phyloP scores from a whole-genome alignment of 2,329 filamentous ascomycete genomes.

The Cryphonectria naterciae region DNA sequence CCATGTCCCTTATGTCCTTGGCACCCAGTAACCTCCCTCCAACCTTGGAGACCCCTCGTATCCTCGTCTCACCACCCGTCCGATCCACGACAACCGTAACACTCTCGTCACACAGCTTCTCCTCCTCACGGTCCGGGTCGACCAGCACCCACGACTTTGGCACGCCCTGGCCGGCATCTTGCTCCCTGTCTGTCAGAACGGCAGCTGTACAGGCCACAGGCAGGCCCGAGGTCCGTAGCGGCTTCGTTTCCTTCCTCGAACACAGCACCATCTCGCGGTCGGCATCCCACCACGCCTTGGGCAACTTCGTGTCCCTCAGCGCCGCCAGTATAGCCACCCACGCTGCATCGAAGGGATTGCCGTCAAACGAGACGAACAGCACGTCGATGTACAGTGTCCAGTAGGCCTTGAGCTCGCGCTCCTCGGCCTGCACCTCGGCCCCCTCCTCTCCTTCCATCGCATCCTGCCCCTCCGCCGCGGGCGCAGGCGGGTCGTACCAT shows the following conservation, averaged over 20 bases:
- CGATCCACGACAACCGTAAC: conserved; percentile 81
- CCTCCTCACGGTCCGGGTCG: conserved; percentile 90
- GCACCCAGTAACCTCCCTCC: conserved; percentile 75
- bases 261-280: conserved; percentile 82
- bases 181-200: conserved; percentile 72
- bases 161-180: conserved; percentile 44
- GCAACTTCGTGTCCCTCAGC: conserved; percentile 75
- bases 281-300: conserved; percentile 79
- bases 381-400: conserved; percentile 96
- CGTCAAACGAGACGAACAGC: conserved; percentile 91
- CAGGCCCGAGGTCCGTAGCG: conserved; percentile 64
- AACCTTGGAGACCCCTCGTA: conserved; percentile 79
- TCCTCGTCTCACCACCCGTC: conserved; percentile 53
- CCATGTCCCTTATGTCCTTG: conserved; percentile 63
- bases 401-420: conserved; percentile 71
- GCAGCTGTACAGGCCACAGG: conserved; percentile 79
- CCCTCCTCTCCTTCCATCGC: conserved; percentile 37
- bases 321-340: conserved; percentile 86
- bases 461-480: conserved; percentile 49
- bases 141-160: conserved; percentile 75
- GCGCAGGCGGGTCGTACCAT: conserved; percentile 59
- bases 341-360: conserved; percentile 87
- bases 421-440: conserved; percentile 34
- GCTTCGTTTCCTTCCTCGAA: conserved; percentile 56
- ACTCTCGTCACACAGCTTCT: conserved; percentile 80